These are phyloP conservation scores for Calonectria pteridis DNA, from an alignment of 2,329 filamentous ascomycete genomes.

Conservation along the genomic window DNA sequence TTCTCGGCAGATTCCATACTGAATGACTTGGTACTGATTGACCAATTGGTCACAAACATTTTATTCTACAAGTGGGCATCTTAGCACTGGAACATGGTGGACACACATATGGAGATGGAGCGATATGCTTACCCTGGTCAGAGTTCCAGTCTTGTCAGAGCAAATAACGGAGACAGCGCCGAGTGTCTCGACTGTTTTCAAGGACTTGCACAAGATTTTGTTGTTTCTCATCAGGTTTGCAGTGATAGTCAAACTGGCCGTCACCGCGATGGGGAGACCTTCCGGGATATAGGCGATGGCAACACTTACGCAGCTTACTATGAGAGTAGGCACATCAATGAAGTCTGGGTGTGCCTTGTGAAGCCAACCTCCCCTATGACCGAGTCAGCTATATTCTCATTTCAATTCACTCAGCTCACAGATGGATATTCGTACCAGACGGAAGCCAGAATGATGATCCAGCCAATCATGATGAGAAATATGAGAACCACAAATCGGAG, in stretches of 20 bases:
- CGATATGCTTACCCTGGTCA: constrained; percentile 62
- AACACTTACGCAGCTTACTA: constrained; percentile 79
- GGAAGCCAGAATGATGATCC: constrained; percentile 73
- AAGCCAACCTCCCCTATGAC: constrained; percentile 75
- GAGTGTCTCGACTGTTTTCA: constrained; percentile 83
- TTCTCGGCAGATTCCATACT: constrained; percentile 36
- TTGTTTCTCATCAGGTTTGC: constrained; percentile 83
- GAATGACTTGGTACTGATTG: constrained; percentile 59
- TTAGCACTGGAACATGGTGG: constrained; percentile 3
- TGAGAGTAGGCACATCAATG: constrained; percentile 79
- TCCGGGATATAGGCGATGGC: constrained; percentile 83
- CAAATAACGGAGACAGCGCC: constrained; percentile 80
- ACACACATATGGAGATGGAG: not conserved
- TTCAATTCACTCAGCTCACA: not conserved
- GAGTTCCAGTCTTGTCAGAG: constrained; percentile 81
- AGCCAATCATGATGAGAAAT: constrained; percentile 73
- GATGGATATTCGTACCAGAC: constrained; percentile 66
- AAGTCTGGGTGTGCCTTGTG: constrained; percentile 74
- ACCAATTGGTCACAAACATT: constrained; percentile 79
- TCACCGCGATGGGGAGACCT: constrained; percentile 77
- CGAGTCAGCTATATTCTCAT: not conserved
- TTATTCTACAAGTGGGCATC: constrained; percentile 66
- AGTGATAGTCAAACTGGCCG: constrained; percentile 78
- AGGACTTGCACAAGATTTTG: constrained; percentile 82
- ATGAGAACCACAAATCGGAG: constrained; percentile 80